phyloP scores from a whole-genome alignment of 352 stramenopile species.

The Globisporangium rhizosaccharum region DNA sequence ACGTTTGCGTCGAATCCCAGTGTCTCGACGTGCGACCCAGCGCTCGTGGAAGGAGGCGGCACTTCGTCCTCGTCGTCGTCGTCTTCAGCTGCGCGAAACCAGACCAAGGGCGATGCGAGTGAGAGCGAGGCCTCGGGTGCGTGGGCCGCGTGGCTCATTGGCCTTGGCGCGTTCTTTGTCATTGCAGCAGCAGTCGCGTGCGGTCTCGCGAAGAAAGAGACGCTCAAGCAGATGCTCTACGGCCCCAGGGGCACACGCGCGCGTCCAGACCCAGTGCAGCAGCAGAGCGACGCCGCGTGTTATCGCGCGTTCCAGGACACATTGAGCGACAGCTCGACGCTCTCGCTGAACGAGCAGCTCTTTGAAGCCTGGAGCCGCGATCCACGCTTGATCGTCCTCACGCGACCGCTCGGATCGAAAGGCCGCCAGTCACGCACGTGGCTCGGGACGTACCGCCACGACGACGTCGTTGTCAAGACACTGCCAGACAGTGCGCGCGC shows the following conservation, averaged over 20 bases:
- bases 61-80: background rate
- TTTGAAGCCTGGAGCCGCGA: constrained; percentile 8
- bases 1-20: constrained; percentile 10
- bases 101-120: background rate
- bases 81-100: background rate
- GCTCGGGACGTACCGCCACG: constrained; percentile 26
- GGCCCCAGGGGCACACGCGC: background rate
- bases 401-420: constrained; percentile 18
- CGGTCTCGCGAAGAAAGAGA: background rate
- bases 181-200: background rate
- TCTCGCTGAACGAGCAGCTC: constrained; percentile 5
- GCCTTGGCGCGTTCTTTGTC: constrained; percentile 1
- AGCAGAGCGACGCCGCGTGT: constrained; percentile 10
- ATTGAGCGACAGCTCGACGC: constrained; percentile 5
- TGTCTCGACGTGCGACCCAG: constrained; percentile 7
- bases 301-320: constrained; percentile 10
- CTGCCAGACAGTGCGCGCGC: background rate
- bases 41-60: background rate
- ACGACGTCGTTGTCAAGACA: constrained; percentile 11
- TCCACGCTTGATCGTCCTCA: background rate
- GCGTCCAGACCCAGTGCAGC: background rate
- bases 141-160: constrained; percentile 2
- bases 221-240: constrained; percentile 2
- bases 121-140: background rate
- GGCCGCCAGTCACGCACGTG: constrained; percentile 58